These are phyloP conservation scores for Vaccinium corymbosum DNA, from an alignment of 148 eudicot species.

Conservation along the genomic window DNA sequence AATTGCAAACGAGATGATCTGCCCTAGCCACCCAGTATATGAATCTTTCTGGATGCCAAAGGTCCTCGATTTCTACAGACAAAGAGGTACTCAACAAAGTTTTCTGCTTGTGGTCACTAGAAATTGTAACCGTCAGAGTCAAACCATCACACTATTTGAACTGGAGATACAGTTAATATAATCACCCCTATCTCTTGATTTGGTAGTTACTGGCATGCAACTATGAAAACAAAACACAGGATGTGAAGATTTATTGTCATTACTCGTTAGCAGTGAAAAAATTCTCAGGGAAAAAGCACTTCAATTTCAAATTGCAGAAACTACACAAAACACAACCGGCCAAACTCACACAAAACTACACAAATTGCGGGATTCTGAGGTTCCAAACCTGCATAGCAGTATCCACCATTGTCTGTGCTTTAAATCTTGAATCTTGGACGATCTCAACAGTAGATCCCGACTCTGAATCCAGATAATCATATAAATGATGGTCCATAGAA, in stretches of 20 bases:
- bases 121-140: not conserved
- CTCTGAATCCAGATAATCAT: constrained; percentile 50
- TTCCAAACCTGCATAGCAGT: constrained; percentile 63
- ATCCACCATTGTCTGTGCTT: constrained; percentile 72
- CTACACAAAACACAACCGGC: not conserved
- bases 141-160: not conserved
- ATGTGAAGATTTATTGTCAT: not conserved
- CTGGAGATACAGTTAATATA: not conserved
- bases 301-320: not conserved
- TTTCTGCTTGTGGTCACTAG: not conserved
- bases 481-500: constrained; percentile 33
- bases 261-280: not conserved
- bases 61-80: not conserved
- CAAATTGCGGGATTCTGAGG: not conserved
- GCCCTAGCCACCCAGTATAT: not conserved
- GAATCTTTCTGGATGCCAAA: constrained; percentile 1
- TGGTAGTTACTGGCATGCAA: not conserved
- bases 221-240: constrained; percentile 2
- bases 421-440: constrained; percentile 55
- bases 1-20: not conserved
- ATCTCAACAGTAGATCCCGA: constrained; percentile 51
- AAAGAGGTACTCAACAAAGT: not conserved
- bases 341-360: not conserved
- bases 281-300: not conserved
- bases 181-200: not conserved